Evolutionary conservation across 2,329 filamentous ascomycete species (phyloP), one percentile per base, ranked within the genome.

Genomic region (Claviceps cyperi): DNA sequence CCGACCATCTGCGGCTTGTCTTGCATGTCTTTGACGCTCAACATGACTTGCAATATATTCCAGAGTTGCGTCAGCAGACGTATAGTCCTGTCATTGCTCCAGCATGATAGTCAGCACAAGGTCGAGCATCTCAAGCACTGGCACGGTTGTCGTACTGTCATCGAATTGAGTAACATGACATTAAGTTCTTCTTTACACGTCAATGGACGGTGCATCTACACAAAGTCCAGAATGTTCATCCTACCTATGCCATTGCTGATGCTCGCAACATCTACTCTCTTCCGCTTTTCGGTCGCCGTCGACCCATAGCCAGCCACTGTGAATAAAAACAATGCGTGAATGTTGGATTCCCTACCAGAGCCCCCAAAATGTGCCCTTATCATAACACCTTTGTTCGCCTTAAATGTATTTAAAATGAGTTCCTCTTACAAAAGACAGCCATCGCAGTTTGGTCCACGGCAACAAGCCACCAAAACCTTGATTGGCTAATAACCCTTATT

Each of bases 401-500:
- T 32, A 40, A 40, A 11, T 28, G 4, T 19, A 37, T n/a, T 22
- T 47, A 44, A 24, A 51, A 19, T 38, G 39, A 47, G 19, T 39
- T 8, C 22, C 46, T 24, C 24, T n/a, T 11, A 39, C 19, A 36
- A 32, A 36, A 35, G 6, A n/a, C n/a, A n/a, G n/a, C n/a, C n/a
- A n/a, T n/a, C n/a, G n/a, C n/a, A n/a, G n/a, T n/a, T n/a, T n/a
- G n/a, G n/a, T n/a, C n/a, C n/a, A n/a, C n/a, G n/a, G n/a, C n/a
- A n/a, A n/a, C n/a, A n/a, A n/a, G n/a, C n/a, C n/a, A n/a, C n/a
- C n/a, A n/a, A 17, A n/a, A 43, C 24, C 24, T 6, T 13, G 4
- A 21, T 15, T 40, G 19, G 6, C 46, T 49, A 53, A 15, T 43
- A 67, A 1, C 53, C 58, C 56, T 70, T 72, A 56, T 58, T 65